Base-by-base conservation (phyloP, 1,139 yeast species). In the Yamadazyma triangularis region DNA sequence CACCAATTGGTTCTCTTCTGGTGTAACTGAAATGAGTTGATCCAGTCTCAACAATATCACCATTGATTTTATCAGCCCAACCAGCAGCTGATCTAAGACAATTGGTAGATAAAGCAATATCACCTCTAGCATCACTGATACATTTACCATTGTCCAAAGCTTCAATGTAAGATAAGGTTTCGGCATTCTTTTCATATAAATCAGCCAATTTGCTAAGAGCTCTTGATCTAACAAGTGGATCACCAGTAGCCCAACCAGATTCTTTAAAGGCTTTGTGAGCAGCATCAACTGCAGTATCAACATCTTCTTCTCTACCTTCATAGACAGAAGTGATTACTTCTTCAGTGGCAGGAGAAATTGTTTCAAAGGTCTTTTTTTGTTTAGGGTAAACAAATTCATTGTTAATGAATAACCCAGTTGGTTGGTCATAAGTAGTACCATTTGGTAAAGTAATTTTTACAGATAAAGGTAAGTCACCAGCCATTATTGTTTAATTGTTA, bases 71-170 rank as follows among this genome's bases (percentile, higher is more conserved):
- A 58, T 85, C 95, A 33, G 89, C 82, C 78, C 83, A 83, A 22
- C 95, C 93, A 33, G 89, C 94, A 50, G 78, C 80, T 52, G 84
- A 82, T 55, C 81, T 72, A 58, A 79, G 64, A 49, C 76, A 77
- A 40, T 67, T 70, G 41, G 79, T 72, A 35, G 79, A 64, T 45
- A 79, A 73, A n/a, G 60, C 72, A 30, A 85, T 70, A 52, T 85
- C 95, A 33, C 64, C 63, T 46, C 59, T 51, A 22, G 65, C 51
- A 52, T 72, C 70, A 36, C 65, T 63, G 48, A 79, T 64, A 32
- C 88, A 79, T 60, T 84, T 84, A 57, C 94, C 94, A 41, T 84
- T 81, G 54, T 84, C 93, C 59, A 81, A 68, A 20, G 89, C 70
- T 64, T 84, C 94, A 48, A 84, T 77, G 33, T 76, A 62, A 24